phyloP scores from a whole-genome alignment of 768 basidiomycete genomes.

The Agrocybe praecox region DNA sequence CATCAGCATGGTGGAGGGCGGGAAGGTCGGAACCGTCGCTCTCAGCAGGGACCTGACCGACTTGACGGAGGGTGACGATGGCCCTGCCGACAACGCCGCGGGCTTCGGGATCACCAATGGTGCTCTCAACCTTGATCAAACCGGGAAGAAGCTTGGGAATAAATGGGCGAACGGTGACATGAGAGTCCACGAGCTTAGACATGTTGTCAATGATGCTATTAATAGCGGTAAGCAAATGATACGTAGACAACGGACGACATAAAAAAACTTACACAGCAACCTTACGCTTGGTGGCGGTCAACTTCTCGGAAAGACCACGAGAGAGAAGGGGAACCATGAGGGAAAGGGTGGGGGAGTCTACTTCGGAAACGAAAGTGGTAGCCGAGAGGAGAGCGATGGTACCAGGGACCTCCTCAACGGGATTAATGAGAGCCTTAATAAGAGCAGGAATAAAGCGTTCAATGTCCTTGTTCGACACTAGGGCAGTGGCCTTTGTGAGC shows the following conservation, averaged over 20 bases:
- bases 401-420: conserved; percentile 97
- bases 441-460: conserved; percentile 97
- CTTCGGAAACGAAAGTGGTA: conserved; percentile 99
- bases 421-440: conserved; percentile 97
- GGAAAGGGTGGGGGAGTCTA: conserved; percentile 95
- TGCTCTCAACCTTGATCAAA: conserved; percentile 91
- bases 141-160: conserved; percentile 93
- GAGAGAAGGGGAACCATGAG: conserved; percentile 96
- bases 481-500: conserved; percentile 90
- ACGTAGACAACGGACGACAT: conserved; percentile 16
- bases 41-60: conserved; percentile 82
- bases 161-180: conserved; percentile 95
- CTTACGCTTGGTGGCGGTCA: conserved; percentile 96
- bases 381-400: conserved; percentile 95
- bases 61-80: conserved; percentile 93
- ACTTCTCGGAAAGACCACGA: conserved; percentile 93
- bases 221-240: conserved; percentile 19
- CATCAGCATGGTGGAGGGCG: conserved; percentile 77
- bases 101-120: conserved; percentile 98
- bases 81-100: conserved; percentile 90
- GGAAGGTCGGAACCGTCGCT: conserved; percentile 93
- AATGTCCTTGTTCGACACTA: conserved; percentile 98
- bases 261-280: conserved; percentile 83
- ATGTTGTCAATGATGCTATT: conserved; percentile 95
- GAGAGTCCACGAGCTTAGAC: conserved; percentile 96